A percentile compares a stretch with the other conserved stretches of the same genome.
phyloP scores from a whole-genome alignment of 1,284 basidiomycete genomes.

The Irpex sp. region DNA sequence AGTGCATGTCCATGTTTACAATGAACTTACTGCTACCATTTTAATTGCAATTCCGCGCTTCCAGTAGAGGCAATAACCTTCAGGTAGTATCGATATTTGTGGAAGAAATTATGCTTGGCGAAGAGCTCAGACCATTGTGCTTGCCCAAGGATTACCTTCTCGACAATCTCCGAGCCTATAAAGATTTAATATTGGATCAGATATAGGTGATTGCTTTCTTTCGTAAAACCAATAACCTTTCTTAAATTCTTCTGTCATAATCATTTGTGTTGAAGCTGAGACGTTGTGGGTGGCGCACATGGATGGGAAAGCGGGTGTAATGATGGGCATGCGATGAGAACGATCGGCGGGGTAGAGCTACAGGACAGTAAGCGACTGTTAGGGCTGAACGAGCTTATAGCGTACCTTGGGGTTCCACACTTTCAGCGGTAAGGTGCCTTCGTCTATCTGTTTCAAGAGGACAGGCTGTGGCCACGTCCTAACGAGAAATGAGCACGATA shows the following conservation, averaged over 20 bases:
- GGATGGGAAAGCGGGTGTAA: constrained; percentile 98
- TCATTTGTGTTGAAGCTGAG: constrained; percentile 91
- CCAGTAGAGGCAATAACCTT: constrained; percentile 94
- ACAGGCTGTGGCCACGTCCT: constrained; percentile 99
- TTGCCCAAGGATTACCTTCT: constrained; percentile 83
- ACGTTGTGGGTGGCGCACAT: constrained; percentile 99
- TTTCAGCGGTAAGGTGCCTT: constrained; percentile 88
- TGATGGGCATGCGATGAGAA: constrained; percentile 99
- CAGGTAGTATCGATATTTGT: constrained; percentile 97
- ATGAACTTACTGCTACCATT: constrained; percentile 65
- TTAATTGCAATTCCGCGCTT: constrained; percentile 83
- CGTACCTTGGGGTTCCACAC: constrained; percentile 97
- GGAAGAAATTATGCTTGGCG: constrained; percentile 94
- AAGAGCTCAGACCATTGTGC: constrained; percentile 94
- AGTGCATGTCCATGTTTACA: neutral
- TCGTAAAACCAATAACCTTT: constrained; percentile 51
- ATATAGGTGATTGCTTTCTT: neutral
- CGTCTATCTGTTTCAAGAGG: constrained; percentile 93
- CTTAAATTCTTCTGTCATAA: constrained; percentile 96
- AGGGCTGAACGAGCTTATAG: neutral
- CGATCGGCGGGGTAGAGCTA: constrained; percentile 92
- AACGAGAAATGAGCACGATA: constrained; percentile 5
- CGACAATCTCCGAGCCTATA: constrained; percentile 87
- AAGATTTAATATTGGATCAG: neutral
- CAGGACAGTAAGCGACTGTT: neutral